These are phyloP conservation scores for Ormosia semicastrata DNA, from an alignment of 306 rosid species.

Conservation along the genomic window DNA sequence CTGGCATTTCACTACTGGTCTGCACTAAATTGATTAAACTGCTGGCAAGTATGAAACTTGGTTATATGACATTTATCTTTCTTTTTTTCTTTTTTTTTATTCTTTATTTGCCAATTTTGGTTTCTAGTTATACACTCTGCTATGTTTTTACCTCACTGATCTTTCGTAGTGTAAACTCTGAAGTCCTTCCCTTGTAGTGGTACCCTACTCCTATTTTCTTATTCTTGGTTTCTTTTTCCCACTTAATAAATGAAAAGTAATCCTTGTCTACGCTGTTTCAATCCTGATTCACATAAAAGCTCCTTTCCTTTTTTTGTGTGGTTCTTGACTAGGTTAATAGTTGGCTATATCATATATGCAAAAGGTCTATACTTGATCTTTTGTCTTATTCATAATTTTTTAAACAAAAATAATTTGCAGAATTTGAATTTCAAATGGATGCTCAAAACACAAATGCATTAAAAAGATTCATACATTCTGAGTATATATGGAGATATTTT, in stretches of 20 bases:
- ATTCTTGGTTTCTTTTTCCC: not conserved
- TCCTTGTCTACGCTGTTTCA: not conserved
- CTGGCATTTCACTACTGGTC: not conserved
- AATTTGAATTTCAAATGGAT: not conserved
- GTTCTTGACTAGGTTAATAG: not conserved
- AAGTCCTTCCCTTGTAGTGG: not conserved
- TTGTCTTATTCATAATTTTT: not conserved
- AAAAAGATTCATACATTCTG: not conserved
- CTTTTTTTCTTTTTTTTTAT: not conserved
- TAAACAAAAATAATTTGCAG: not conserved
- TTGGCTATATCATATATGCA: not conserved
- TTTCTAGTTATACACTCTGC: not conserved
- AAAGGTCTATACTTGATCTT: not conserved
- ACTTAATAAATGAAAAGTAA: not conserved
- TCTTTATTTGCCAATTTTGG: not conserved
- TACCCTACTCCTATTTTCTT: not conserved
- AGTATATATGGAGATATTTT: not conserved
- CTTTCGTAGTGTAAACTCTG: not conserved
- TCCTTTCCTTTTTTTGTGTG: not conserved
- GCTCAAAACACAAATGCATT: not conserved
- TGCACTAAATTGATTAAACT: not conserved
- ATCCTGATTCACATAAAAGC: not conserved
- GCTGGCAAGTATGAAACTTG: constrained; percentile 4
- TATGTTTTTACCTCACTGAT: not conserved
- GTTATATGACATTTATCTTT: not conserved